Evolutionary conservation across 257 asterid genomes (phyloP), one percentile per base, ranked within the genome.

Genomic region (Solanum appendiculatum): DNA sequence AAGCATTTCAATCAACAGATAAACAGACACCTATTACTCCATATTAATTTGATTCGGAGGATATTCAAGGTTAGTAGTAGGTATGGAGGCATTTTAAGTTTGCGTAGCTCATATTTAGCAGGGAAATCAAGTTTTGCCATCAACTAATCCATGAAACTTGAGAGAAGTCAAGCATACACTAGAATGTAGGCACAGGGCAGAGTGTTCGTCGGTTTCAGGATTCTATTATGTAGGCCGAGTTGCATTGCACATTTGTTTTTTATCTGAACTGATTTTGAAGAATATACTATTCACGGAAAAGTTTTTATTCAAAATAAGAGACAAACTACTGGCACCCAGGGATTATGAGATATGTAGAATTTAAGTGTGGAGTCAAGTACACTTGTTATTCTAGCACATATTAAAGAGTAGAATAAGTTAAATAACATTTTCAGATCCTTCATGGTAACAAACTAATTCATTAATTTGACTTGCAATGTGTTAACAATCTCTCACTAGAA

Each of bases 1-100:
- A 91, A 86, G 88, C 87, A 89, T 82, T 42, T 29, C 46, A 42
- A 37, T 31, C 85, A 48, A 48, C 12, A 48, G 42, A 31, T 51
- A 81, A 81, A 81, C 31, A 81, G 64, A 46, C 31, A 31, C 8
- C 11, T 27, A 18, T 48, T 46, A 81, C 68, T 81, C 40, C 44
- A 48, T n/a, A 81, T 31, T 48, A 18, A 81, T 29, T 81, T 81
- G 68, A 18, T 46, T 31, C 1, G 12, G 27, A 31, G 16, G 85
- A 48, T 46, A 48, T 81, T 31, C 40, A 48, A 31, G 44, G 31
- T 81, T 48, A 69, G 44, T 31, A 44, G 44, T 48, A 31, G 20
- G 85, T 29, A 31, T 48, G 68, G 48, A 81, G 85, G 44, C 85
- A 81, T 51, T 81, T 85, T 40, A 69, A 25, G 68, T 27, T 27